Percentiles rank a stretch among this genome's conserved stretches.
Conservation (phyloP, 208 protist species). For the Leishmania major region DNA sequence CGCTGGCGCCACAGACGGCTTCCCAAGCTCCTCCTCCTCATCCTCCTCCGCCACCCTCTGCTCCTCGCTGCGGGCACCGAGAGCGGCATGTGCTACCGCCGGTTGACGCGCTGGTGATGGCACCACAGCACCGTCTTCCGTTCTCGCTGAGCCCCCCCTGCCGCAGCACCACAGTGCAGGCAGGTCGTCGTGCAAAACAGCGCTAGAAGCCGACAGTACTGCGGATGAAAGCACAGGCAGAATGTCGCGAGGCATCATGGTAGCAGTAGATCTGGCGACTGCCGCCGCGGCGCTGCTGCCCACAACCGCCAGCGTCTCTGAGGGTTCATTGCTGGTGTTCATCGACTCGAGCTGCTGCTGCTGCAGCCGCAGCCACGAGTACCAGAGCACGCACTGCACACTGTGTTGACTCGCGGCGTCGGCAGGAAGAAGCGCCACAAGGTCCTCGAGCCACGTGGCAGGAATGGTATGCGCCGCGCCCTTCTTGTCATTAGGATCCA, state of each 20-base stretch:
- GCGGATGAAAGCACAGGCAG: slow-evolving; percentile 3
- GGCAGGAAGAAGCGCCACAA: slow-evolving; percentile 38
- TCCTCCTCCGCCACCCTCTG: slow-evolving; percentile 1
- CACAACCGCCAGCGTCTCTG: not conserved
- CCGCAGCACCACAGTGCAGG: not conserved
- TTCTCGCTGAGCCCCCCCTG: not conserved
- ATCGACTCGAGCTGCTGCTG: slow-evolving; percentile 4
- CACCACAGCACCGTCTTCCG: not conserved
- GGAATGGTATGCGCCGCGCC: slow-evolving; percentile 15
- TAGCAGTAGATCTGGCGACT: not conserved
- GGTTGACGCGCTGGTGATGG: not conserved
- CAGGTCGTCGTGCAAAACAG: slow-evolving; percentile 1
- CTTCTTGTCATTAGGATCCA: slow-evolving; percentile 37
- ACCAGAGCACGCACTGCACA: slow-evolving; percentile 61
- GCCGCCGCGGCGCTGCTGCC: not conserved
- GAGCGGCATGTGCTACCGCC: not conserved
- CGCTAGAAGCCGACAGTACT: not conserved
- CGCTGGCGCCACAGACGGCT: not conserved
- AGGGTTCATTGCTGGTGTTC: not conserved
- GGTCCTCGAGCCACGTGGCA: slow-evolving; percentile 53
- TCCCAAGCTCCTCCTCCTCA: slow-evolving; percentile 16
- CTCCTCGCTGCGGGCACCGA: not conserved
- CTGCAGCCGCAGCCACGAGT: slow-evolving; percentile 41
- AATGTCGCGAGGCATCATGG: not conserved
- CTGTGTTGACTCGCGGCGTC: slow-evolving; percentile 30